These are phyloP conservation scores for Mariannaea elegans DNA, from an alignment of 2,329 filamentous ascomycete species.

Conservation along the genomic window DNA sequence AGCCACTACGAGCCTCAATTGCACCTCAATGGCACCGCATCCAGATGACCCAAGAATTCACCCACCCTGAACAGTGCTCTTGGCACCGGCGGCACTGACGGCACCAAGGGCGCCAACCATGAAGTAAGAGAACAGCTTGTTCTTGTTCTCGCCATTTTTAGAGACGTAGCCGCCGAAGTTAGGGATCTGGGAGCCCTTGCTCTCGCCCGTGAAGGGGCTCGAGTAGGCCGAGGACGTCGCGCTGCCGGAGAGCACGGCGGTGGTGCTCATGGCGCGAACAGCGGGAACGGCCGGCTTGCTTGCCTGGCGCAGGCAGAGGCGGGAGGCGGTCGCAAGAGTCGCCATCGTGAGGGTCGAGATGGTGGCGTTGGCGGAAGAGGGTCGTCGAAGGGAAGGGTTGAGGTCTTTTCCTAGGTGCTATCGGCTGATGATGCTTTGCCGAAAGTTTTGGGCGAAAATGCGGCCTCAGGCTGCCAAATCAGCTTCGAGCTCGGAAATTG, in stretches of 20 bases:
- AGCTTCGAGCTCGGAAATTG: constrained; percentile 56
- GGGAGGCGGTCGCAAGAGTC: constrained; percentile 73
- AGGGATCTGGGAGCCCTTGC: constrained; percentile 76
- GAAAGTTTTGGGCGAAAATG: constrained; percentile 52
- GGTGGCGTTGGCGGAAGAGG: constrained; percentile 39
- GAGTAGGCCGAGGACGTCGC: constrained; percentile 62
- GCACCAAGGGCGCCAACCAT: constrained; percentile 97
- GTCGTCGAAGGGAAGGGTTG: constrained; percentile 47
- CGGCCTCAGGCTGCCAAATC: constrained; percentile 54
- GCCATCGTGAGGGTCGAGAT: constrained; percentile 61
- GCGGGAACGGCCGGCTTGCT: constrained; percentile 52
- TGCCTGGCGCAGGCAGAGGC: constrained; percentile 71
- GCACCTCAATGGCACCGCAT: constrained; percentile 41
- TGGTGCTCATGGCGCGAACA: constrained; percentile 66
- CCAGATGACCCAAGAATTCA: constrained; percentile 33
- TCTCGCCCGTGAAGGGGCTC: constrained; percentile 70
- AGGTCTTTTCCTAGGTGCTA: constrained; percentile 58
- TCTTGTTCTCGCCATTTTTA: constrained; percentile 72
- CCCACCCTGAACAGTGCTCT: constrained; percentile 97
- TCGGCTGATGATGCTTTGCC: constrained; percentile 52
- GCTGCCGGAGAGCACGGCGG: constrained; percentile 57
- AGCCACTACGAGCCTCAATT: constrained; percentile 33
- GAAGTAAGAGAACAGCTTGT: constrained; percentile 96
- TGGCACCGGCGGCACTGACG: constrained; percentile 90
- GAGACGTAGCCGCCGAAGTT: constrained; percentile 89